These are phyloP conservation scores for Limnomonas spitsbergensis DNA, from an alignment of 139 green algal genomes.

Conservation along the genomic window DNA sequence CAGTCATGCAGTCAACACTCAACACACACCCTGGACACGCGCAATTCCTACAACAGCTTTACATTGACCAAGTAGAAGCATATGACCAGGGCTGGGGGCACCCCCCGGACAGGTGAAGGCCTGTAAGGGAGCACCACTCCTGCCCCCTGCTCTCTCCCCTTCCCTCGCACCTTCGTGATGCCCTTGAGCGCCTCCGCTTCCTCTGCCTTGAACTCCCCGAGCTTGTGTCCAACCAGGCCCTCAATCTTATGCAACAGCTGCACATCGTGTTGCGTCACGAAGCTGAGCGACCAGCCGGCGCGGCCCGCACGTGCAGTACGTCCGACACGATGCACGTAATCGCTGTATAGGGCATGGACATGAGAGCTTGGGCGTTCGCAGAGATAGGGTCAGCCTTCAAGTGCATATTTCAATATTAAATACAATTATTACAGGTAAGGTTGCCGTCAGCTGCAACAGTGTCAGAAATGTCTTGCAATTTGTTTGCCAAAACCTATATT, in stretches of 20 bases:
- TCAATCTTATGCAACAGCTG: conserved; percentile 68
- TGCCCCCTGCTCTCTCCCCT: not conserved
- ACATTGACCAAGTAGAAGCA: too few species aligned
- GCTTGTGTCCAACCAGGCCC: conserved; percentile 52
- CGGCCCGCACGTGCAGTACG: conserved; percentile 36
- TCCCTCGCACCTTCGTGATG: conserved; percentile 58
- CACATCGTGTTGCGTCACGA: conserved; percentile 89
- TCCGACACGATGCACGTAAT: conserved; percentile 83
- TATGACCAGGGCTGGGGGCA: too few species aligned
- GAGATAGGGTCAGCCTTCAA: too few species aligned
- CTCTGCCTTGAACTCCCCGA: conserved; percentile 53
- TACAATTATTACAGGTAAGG: too few species aligned
- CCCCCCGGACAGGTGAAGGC: too few species aligned
- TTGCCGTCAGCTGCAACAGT: too few species aligned
- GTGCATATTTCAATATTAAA: too few species aligned
- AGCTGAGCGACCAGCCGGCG: conserved; percentile 77
- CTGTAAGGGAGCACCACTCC: not conserved
- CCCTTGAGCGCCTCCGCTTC: conserved; percentile 78
- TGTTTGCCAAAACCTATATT: too few species aligned
- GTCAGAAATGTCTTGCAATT: too few species aligned
- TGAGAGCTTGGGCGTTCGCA: not conserved
- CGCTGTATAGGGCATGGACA: conserved; percentile 20
- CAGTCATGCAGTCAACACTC: too few species aligned
- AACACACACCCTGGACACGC: too few species aligned
- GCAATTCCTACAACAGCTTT: too few species aligned